Percentiles rank a stretch among this genome's conserved stretches.
Conservation (phyloP, 148 eudicot species). For the Rhododendron simsii region DNA sequence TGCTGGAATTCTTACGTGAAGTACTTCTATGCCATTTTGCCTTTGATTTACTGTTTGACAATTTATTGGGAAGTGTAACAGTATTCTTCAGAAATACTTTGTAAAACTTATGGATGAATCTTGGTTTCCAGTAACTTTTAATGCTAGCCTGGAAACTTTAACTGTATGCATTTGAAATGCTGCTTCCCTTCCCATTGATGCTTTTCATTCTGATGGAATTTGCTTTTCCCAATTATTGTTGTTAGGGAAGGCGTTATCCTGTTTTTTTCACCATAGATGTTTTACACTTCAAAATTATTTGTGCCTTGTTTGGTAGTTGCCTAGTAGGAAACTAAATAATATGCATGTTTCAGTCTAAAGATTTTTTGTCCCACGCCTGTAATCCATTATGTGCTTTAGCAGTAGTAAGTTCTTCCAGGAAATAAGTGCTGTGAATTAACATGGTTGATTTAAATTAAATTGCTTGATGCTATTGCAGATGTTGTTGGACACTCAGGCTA, state of each 20-base stretch:
- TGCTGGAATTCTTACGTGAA: not conserved
- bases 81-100: not conserved
- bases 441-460: not conserved
- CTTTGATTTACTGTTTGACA: not conserved
- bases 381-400: not conserved
- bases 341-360: not conserved
- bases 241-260: not conserved
- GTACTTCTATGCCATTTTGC: not conserved
- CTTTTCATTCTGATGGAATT: not conserved
- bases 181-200: not conserved
- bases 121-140: not conserved
- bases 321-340: not conserved
- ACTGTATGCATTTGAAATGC: not conserved
- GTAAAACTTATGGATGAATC: not conserved
- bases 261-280: not conserved
- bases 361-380: not conserved
- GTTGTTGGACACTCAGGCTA: slow-evolving; percentile 97
- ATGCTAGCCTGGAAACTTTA: not conserved
- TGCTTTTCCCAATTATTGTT: not conserved
- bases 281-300: not conserved
- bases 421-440: not conserved
- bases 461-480: slow-evolving; percentile 46
- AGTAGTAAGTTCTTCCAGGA: not conserved
- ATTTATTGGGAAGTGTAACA: not conserved
- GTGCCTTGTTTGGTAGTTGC: not conserved